These are phyloP conservation scores for Fusarium incarnatum DNA, from an alignment of 2,329 filamentous ascomycete genomes.

Conservation along the genomic window DNA sequence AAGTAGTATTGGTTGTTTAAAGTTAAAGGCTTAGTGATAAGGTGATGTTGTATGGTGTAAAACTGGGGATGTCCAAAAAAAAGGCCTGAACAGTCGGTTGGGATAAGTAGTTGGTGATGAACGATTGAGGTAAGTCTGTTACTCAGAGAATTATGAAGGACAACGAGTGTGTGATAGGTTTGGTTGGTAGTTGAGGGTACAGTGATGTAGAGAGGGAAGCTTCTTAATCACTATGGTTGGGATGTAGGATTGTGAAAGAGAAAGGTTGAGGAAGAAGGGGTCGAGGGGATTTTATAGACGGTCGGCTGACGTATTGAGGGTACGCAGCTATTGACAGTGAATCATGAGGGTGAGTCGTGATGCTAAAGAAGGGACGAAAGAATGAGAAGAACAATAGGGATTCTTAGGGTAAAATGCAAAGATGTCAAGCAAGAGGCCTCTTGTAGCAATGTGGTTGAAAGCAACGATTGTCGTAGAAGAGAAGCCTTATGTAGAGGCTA, in stretches of 20 bases:
- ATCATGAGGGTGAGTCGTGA: background rate
- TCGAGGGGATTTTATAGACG: background rate
- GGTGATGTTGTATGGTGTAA: background rate
- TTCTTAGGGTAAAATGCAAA: background rate
- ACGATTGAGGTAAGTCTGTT: background rate
- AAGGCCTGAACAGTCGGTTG: background rate
- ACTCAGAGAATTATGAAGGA: background rate
- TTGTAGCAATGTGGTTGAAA: background rate
- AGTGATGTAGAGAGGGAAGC: background rate
- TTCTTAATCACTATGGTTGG: constrained; percentile 22
- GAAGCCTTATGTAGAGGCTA: background rate
- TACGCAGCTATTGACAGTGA: constrained; percentile 3
- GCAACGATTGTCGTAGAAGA: background rate
- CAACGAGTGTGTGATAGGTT: constrained; percentile 1
- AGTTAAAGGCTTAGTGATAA: background rate
- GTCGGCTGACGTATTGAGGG: background rate
- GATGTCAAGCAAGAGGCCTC: background rate
- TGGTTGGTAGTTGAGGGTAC: background rate
- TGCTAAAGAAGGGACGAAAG: constrained; percentile 14
- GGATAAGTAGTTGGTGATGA: background rate
- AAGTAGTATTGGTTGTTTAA: background rate
- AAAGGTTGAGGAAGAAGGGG: background rate
- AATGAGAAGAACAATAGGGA: background rate
- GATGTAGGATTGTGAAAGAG: background rate
- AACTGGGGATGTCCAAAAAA: constrained; percentile 27